A percentile compares a stretch with the other conserved stretches of the same genome.
phyloP scores from a whole-genome alignment of 331 rosid species.

The Stylosanthes scabra region DNA sequence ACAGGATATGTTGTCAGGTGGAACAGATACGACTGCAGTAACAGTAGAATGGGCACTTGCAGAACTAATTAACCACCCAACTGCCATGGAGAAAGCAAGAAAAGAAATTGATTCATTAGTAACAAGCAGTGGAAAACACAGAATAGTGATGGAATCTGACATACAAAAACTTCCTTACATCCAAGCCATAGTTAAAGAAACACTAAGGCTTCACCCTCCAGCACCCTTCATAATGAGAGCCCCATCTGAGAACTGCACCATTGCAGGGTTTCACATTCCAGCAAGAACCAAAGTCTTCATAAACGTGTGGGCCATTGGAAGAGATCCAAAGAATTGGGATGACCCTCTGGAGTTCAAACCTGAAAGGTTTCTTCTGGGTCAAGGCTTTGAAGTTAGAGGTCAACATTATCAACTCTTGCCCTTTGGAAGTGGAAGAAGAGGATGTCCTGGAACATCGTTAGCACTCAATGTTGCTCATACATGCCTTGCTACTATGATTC shows the following conservation, averaged over 20 bases:
- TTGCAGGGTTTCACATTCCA: conserved; percentile 61
- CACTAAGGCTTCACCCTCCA: conserved; percentile 65
- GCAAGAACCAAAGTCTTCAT: conserved; percentile 44
- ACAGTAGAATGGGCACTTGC: conserved; percentile 64
- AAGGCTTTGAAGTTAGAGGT: conserved; percentile 50
- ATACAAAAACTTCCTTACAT: conserved; percentile 56
- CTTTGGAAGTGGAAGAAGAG: conserved; percentile 77
- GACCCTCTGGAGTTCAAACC: conserved; percentile 57
- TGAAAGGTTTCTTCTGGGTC: conserved; percentile 51
- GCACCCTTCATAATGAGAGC: conserved; percentile 53
- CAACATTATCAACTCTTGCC: conserved; percentile 50
- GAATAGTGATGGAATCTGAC: conserved; percentile 53
- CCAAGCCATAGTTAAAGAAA: conserved; percentile 68
- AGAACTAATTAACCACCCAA: conserved; percentile 68
- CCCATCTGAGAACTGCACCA: conserved; percentile 37
- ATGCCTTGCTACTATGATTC: conserved; percentile 58
- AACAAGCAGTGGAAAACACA: conserved; percentile 32
- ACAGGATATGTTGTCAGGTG: conserved; percentile 65
- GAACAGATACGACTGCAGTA: conserved; percentile 54
- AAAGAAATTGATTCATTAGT: conserved; percentile 55
- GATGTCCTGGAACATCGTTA: conserved; percentile 58
- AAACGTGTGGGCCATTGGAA: conserved; percentile 61
- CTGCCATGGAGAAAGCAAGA: conserved; percentile 50
- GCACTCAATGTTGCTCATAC: conserved; percentile 54
- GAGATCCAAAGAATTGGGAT: conserved; percentile 62